phyloP scores from a whole-genome alignment of 129 eudicot genomes.

The Lonicera japonica region DNA sequence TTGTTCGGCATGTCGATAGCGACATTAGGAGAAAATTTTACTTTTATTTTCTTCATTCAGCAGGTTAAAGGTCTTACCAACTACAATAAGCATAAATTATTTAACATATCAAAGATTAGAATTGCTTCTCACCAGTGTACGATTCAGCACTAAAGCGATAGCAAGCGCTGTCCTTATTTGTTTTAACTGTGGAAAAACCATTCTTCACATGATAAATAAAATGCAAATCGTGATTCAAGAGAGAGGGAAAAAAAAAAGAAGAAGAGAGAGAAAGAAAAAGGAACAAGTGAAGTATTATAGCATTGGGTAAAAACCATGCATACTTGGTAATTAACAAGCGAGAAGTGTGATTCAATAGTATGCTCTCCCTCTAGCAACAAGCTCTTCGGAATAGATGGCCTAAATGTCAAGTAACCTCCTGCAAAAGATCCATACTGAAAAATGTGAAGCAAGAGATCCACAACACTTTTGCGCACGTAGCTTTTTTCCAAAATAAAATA shows the following conservation, averaged over 20 bases:
- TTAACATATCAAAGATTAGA: constrained; percentile 1
- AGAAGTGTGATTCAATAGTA: constrained; percentile 71
- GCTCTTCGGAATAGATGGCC: constrained; percentile 79
- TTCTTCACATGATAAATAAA: constrained; percentile 2
- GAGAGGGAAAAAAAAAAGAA: not conserved
- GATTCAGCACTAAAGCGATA: constrained; percentile 68
- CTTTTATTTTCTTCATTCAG: not conserved
- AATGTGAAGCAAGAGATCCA: too few relatives aligned
- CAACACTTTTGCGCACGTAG: too few relatives aligned
- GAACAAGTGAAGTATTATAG: too few relatives aligned
- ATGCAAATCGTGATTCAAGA: not conserved
- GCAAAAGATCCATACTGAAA: constrained; percentile 21
- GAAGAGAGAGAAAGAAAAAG: not conserved
- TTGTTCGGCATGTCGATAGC: too few relatives aligned
- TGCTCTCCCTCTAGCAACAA: constrained; percentile 85
- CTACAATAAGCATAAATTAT: not conserved
- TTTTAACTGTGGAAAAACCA: constrained; percentile 51
- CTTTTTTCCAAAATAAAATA: too few relatives aligned
- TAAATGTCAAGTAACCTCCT: constrained; percentile 91
- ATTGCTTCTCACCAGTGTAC: constrained; percentile 72
- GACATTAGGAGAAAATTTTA: too few relatives aligned
- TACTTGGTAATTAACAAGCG: constrained; percentile 90
- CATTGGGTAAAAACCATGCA: constrained; percentile 12
- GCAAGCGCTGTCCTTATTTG: constrained; percentile 93
- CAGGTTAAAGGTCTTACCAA: not conserved